Evolutionary conservation across 257 asterid genomes (phyloP).

Genomic region (Solanum bulbocastanum): DNA sequence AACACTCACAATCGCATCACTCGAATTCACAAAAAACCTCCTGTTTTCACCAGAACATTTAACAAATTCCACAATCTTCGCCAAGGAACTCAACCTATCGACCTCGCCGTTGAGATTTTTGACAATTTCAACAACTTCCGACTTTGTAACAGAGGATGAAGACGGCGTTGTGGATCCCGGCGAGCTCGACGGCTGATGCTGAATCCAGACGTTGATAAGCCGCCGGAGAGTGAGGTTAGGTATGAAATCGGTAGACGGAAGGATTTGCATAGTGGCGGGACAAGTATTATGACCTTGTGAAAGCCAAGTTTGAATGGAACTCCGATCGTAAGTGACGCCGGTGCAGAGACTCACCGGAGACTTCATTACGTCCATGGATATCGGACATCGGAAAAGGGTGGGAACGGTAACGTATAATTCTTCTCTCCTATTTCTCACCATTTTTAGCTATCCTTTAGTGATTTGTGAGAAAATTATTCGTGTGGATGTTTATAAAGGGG

Average conservation of each 20-base stretch:
- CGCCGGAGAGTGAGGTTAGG: slow-evolving; percentile 92
- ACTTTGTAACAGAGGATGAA: slow-evolving; percentile 20
- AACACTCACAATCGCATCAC: slow-evolving; percentile 24
- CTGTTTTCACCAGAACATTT: slow-evolving; percentile 45
- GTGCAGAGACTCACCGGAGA: slow-evolving; percentile 91
- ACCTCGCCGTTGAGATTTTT: slow-evolving; percentile 8
- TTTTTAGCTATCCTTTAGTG: background rate
- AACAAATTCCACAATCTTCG: slow-evolving; percentile 31
- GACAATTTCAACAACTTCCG: slow-evolving; percentile 27
- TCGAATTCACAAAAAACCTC: slow-evolving; percentile 28
- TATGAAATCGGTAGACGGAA: slow-evolving; percentile 53
- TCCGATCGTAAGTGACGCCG: slow-evolving; percentile 93
- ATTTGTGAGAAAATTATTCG: background rate
- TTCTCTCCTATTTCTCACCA: slow-evolving; percentile 18
- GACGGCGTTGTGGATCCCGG: slow-evolving; percentile 18
- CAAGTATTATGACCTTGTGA: slow-evolving; percentile 84
- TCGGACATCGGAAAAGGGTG: slow-evolving; percentile 75
- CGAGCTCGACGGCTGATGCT: slow-evolving; percentile 16
- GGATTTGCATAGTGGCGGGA: slow-evolving; percentile 86
- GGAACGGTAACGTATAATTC: slow-evolving; percentile 64
- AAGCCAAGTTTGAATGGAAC: slow-evolving; percentile 79
- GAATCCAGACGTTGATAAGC: slow-evolving; percentile 66
- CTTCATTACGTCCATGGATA: slow-evolving; percentile 90
- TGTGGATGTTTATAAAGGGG: slow-evolving; percentile 17
- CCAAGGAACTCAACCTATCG: slow-evolving; percentile 14